These are phyloP conservation scores for Colletotrichum orbiculare DNA, from an alignment of 2,329 filamentous ascomycete species.

Conservation along the genomic window DNA sequence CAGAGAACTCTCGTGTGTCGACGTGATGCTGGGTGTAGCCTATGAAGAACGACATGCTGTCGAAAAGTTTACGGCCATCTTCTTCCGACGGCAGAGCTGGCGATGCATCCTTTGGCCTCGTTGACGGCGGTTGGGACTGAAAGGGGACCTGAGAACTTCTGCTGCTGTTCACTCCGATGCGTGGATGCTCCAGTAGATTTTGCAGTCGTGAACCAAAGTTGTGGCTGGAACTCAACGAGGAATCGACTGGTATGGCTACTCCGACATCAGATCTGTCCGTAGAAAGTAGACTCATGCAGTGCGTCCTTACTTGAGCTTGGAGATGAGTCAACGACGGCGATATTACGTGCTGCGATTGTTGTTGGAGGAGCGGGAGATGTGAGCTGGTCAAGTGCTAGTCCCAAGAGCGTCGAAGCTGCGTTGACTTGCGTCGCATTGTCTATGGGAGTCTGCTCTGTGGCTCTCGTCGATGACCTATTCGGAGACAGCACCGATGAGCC, in stretches of 20 bases:
- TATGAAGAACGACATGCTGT: slow-evolving; percentile 40
- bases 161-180: slow-evolving; percentile 3
- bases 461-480: slow-evolving; percentile 3
- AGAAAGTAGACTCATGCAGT: neutral
- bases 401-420: slow-evolving; percentile 20
- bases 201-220: slow-evolving; percentile 38
- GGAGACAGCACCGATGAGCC: neutral
- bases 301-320: slow-evolving; percentile 11
- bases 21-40: slow-evolving; percentile 41
- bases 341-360: neutral
- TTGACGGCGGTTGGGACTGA: neutral
- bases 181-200: slow-evolving; percentile 36
- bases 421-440: slow-evolving; percentile 32
- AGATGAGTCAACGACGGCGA: neutral
- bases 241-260: slow-evolving; percentile 36
- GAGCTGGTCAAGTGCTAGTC: slow-evolving; percentile 17
- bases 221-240: slow-evolving; percentile 36
- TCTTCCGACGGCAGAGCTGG: slow-evolving; percentile 33
- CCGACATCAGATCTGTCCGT: neutral
- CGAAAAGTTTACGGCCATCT: slow-evolving; percentile 37
- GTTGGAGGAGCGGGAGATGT: neutral
- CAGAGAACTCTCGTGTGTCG: slow-evolving; percentile 39
- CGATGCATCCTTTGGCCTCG: slow-evolving; percentile 5
- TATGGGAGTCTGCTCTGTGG: slow-evolving; percentile 6
- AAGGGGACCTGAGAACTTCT: neutral